Conservation (phyloP, 2,329 filamentous ascomycete species). For the Epichloe baconii region DNA sequence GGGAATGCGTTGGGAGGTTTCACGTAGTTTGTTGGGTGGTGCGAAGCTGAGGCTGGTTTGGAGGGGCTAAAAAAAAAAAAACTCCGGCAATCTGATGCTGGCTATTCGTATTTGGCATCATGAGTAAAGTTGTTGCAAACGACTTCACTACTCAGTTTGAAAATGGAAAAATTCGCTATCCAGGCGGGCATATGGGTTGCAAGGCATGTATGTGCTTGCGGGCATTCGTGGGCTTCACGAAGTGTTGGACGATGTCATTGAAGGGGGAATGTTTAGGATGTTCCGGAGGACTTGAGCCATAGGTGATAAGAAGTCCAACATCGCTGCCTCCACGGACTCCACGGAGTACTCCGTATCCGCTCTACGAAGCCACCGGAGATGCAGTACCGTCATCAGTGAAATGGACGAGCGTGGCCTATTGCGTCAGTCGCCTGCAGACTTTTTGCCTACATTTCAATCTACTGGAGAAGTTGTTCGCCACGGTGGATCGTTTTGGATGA, state of each 20-base stretch:
- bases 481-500: neutral
- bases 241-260: too few species aligned
- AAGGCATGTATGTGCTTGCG: too few species aligned
- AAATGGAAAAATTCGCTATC: too few species aligned
- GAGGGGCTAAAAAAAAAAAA: neutral
- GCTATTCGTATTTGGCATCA: neutral
- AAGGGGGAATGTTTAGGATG: too few species aligned
- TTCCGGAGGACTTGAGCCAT: too few species aligned
- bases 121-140: neutral
- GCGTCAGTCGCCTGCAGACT: slow-evolving; percentile 7
- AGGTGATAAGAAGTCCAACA: too few species aligned
- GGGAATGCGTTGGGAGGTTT: neutral
- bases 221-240: neutral
- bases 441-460: neutral
- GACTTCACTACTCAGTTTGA: neutral
- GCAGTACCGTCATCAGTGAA: too few species aligned
- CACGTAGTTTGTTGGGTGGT: neutral
- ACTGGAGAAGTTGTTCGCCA: neutral
- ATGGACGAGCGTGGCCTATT: neutral
- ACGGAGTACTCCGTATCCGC: too few species aligned
- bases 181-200: neutral
- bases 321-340: too few species aligned
- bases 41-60: neutral
- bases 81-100: neutral
- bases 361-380: too few species aligned